Base-by-base conservation (phyloP, 495 filamentous ascomycete genomes). In the Cercophora sp. region DNA sequence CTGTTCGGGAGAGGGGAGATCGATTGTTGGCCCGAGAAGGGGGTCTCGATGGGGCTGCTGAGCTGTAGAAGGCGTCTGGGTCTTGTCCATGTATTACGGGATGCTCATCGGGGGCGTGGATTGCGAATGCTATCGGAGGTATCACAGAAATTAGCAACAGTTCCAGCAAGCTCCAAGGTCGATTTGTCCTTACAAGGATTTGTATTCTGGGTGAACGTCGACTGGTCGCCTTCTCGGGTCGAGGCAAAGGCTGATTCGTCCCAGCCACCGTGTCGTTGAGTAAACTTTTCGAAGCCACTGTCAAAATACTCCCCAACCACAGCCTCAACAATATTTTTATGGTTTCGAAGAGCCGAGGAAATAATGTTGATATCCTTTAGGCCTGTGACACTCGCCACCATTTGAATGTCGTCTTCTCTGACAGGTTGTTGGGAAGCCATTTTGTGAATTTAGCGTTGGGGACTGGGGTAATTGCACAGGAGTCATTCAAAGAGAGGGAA, bases 31-130 rank as follows among this genome's bases (percentile, higher is more conserved):
- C 70, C 64, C 84, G 69, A 6, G 86, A 89, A 1, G 86, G 85
- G 40, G 87, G 86, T 44, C 86, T 81, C 9, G 87, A 84, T 0
- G 82, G 83, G 40, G 83, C 79, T n/a, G 65, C 63, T 32, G 70
- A 66, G 29, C 62, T 58, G 32, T 59, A 65, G 39, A 60, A 67
- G 8, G n/a, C n/a, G n/a, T 52, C 53, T 10, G 66, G 63, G 1
- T 77, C 74, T 19, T 71, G 60, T 24, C 72, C 63, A 44, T 73
- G 66, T 10, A 70, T 63, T 4, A 70, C 63, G 31, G 44, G 32
- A 19, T 66, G 53, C 29, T 68, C 69, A 51, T 86, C 80, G 49
- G 79, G 65, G 23, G 75, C 69, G 52, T 82, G 74, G 48, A 82
- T 81, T 37, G 76, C 71, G 58, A 84, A 84, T 16, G 76, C 82